Conservation (phyloP, 1,284 basidiomycete species). For the Cryptococcus jaspeensis region DNA sequence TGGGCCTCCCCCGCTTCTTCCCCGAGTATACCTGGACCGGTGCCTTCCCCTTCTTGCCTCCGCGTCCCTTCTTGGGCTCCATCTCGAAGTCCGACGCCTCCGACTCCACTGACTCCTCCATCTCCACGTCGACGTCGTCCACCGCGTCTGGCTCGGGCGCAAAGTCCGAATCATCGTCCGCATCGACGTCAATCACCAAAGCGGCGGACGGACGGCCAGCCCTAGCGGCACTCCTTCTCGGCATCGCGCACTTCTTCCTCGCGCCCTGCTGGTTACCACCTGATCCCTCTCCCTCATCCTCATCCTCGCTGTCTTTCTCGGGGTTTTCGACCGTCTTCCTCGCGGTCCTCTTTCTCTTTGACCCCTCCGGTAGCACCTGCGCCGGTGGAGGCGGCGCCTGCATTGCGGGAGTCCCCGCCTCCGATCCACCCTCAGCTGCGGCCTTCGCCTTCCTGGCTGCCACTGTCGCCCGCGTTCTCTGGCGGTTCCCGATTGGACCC, state of each 20-base stretch:
- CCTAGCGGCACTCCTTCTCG: not conserved
- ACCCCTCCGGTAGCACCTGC: not conserved
- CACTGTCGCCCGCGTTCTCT: slow-evolving; percentile 4
- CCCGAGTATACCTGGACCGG: not conserved
- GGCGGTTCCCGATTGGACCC: slow-evolving; percentile 3
- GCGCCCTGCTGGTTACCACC: too few relatives aligned
- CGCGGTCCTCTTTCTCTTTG: slow-evolving; percentile 10
- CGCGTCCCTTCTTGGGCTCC: not conserved
- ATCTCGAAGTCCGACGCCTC: too few relatives aligned
- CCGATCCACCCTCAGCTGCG: too few relatives aligned
- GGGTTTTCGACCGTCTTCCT: not conserved
- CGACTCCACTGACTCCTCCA: too few relatives aligned
- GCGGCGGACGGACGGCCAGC: not conserved
- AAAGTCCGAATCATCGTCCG: not conserved
- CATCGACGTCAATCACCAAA: not conserved
- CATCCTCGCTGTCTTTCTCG: not conserved
- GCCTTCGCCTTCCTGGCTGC: slow-evolving; percentile 5
- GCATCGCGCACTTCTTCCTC: too few relatives aligned
- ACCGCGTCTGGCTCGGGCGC: not conserved
- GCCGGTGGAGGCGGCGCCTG: too few relatives aligned
- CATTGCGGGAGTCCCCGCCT: too few relatives aligned
- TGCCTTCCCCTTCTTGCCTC: not conserved
- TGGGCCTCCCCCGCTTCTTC: not conserved
- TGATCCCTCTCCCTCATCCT: not conserved
- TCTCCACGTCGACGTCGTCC: not conserved